Evolutionary conservation across 2,329 filamentous ascomycete genomes (phyloP).

Genomic region (Arachnomyces sp.): DNA sequence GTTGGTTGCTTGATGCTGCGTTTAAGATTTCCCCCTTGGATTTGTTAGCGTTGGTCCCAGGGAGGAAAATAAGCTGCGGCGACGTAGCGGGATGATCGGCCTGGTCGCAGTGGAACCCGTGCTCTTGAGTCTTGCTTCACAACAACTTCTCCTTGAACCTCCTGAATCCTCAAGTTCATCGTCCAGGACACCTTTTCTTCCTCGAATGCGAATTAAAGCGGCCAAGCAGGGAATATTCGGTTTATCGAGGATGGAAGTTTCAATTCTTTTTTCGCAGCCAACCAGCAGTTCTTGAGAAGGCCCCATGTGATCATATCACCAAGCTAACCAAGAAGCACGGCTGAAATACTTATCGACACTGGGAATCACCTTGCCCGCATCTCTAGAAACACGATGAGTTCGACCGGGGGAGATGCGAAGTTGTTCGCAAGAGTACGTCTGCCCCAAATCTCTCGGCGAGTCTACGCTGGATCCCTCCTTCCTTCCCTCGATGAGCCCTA

Average conservation of each 20-base stretch:
- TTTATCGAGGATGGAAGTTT: slow-evolving; percentile 15
- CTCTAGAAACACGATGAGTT: slow-evolving; percentile 45
- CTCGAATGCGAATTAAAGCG: no score
- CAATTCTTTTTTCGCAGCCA: slow-evolving; percentile 11
- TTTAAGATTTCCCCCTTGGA: no score
- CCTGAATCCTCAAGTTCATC: no score
- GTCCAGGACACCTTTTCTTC: no score
- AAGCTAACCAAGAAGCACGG: neutral
- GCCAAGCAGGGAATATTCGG: neutral
- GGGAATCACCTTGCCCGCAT: slow-evolving; percentile 12
- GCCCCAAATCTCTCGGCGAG: no score
- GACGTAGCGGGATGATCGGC: no score
- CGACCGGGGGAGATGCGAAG: slow-evolving; percentile 89
- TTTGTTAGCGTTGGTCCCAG: no score
- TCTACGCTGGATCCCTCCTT: slow-evolving; percentile 17
- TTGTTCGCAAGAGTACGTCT: slow-evolving; percentile 89
- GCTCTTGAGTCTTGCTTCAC: no score
- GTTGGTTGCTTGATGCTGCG: no score
- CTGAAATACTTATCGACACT: slow-evolving; percentile 1
- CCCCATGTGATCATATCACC: slow-evolving; percentile 14
- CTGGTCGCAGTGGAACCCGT: no score
- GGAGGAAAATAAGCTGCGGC: no score
- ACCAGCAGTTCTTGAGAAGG: slow-evolving; percentile 8
- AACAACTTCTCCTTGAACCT: no score
- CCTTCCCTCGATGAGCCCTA: slow-evolving; percentile 11